Conservation (phyloP, 75 land plant species). For the Pinus taeda region DNA sequence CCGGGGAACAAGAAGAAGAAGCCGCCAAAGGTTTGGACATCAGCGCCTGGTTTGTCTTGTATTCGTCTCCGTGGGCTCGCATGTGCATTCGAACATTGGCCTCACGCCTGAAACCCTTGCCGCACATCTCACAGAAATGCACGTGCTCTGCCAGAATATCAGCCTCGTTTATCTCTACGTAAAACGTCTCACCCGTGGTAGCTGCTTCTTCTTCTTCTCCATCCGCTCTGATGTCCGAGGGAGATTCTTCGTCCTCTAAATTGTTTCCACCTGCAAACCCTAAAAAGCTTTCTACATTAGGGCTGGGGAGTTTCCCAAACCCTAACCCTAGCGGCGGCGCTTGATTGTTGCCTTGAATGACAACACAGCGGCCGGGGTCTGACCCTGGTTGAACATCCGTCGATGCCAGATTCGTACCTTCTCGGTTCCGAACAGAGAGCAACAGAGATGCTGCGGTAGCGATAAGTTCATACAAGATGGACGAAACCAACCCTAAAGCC, state of each 20-base stretch:
- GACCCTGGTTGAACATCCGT: neutral
- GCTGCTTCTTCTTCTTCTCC: neutral
- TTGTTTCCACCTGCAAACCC: neutral
- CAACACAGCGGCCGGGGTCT: neutral
- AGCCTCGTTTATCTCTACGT: slow-evolving; percentile 64
- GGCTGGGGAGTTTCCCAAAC: neutral
- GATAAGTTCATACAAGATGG: slow-evolving; percentile 52
- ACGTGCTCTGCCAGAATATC: slow-evolving; percentile 84
- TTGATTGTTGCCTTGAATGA: neutral
- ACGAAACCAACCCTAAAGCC: slow-evolving; percentile 16
- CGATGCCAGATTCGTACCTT: neutral
- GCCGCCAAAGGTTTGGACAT: neutral
- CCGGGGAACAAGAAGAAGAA: too few relatives aligned
- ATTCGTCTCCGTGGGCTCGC: slow-evolving; percentile 92
- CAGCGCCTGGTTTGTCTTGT: slow-evolving; percentile 72
- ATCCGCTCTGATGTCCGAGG: neutral
- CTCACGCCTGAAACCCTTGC: slow-evolving; percentile 60
- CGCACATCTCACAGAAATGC: slow-evolving; percentile 84
- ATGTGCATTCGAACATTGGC: slow-evolving; percentile 92
- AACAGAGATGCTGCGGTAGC: slow-evolving; percentile 44
- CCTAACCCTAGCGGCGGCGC: neutral
- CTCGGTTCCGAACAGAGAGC: slow-evolving; percentile 22
- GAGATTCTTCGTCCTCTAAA: neutral
- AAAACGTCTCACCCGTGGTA: neutral
- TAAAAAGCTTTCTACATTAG: neutral